phyloP scores from a whole-genome alignment of 2,329 filamentous ascomycete genomes.

The Botrytis fabae region DNA sequence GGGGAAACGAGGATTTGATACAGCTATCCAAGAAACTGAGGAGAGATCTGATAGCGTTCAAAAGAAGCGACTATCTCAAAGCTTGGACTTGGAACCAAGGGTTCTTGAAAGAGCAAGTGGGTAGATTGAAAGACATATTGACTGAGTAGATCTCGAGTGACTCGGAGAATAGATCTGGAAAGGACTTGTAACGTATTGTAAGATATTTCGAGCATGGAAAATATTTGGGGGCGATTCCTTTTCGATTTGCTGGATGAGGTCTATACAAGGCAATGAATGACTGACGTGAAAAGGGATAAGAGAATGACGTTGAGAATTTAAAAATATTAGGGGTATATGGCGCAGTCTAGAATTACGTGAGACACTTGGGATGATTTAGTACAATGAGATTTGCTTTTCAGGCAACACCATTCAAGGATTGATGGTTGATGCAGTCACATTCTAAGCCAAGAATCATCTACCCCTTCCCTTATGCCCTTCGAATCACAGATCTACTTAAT shows the following conservation, averaged over 20 bases:
- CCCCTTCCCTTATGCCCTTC: background rate
- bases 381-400: background rate
- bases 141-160: background rate
- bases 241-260: background rate
- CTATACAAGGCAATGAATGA: background rate
- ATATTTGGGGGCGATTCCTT: background rate
- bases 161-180: too few relatives aligned
- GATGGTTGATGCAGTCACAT: background rate
- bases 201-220: too few relatives aligned
- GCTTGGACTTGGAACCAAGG: slow-evolving; percentile 3
- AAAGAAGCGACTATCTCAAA: slow-evolving; percentile 27
- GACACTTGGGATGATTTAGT: background rate
- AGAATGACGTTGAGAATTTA: background rate
- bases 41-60: slow-evolving; percentile 32
- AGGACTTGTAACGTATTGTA: background rate
- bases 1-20: slow-evolving; percentile 29
- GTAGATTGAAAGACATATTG: slow-evolving; percentile 5
- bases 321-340: background rate
- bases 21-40: slow-evolving; percentile 31
- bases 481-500: background rate
- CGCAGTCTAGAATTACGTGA: background rate
- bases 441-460: too few relatives aligned
- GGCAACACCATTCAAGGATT: background rate
- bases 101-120: slow-evolving; percentile 15
- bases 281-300: background rate